Conservation (phyloP, 352 stramenopile species). For the Pythium coloratum region DNA sequence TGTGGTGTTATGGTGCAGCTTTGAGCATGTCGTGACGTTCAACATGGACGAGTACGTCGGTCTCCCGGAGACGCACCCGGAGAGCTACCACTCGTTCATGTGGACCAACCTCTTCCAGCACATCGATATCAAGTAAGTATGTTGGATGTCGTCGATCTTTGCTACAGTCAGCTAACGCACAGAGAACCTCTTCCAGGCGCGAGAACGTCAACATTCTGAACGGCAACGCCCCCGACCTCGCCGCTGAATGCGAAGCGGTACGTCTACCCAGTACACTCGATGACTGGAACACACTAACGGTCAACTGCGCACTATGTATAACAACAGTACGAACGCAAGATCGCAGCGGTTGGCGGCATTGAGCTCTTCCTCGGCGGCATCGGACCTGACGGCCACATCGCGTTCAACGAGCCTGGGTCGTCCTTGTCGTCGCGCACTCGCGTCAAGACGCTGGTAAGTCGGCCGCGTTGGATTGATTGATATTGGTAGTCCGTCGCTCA, state of each 20-base stretch:
- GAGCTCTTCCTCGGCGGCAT: slow-evolving; percentile 94
- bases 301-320: background rate
- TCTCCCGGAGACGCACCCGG: slow-evolving; percentile 71
- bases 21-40: slow-evolving; percentile 89
- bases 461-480: background rate
- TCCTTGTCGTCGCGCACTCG: slow-evolving; percentile 79
- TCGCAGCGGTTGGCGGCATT: slow-evolving; percentile 77
- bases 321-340: slow-evolving; percentile 77
- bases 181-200: slow-evolving; percentile 30
- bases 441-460: slow-evolving; percentile 78
- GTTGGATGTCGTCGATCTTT: background rate
- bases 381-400: slow-evolving; percentile 92
- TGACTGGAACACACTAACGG: too few relatives aligned
- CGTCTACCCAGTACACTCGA: too few relatives aligned
- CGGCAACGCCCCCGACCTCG: slow-evolving; percentile 77
- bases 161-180: too few relatives aligned
- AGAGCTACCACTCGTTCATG: slow-evolving; percentile 92
- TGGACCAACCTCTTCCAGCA: slow-evolving; percentile 89
- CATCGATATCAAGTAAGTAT: slow-evolving; percentile 78
- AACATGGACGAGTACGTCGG: slow-evolving; percentile 92
- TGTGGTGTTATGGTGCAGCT: slow-evolving; percentile 32
- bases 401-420: slow-evolving; percentile 91
- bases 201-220: slow-evolving; percentile 89
- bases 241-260: slow-evolving; percentile 68
- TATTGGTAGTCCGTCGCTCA: background rate